Percentiles rank a stretch among this genome's conserved stretches.
Conservation (phyloP, 441 rosid species). For the Populus hybrid region DNA sequence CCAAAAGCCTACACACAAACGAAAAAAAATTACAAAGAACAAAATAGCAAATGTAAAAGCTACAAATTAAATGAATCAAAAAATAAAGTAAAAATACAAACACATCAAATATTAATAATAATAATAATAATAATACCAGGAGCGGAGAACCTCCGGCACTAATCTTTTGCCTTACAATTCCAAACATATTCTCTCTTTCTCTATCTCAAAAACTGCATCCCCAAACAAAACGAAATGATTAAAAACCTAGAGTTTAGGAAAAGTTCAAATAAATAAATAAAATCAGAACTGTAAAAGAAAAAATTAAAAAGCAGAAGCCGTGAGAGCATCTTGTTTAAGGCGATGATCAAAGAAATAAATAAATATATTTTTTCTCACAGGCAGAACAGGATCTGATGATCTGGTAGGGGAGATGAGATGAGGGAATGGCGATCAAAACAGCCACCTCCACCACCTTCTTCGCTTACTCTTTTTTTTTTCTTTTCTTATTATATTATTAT, state of each 20-base stretch:
- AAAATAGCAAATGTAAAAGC: neutral
- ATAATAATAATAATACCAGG: constrained; percentile 17
- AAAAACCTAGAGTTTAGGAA: neutral
- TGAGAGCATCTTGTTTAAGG: neutral
- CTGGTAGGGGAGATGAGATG: no score
- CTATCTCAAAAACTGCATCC: constrained; percentile 13
- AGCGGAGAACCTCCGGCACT: constrained; percentile 29
- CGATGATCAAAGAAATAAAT: neutral
- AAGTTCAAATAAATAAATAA: no score
- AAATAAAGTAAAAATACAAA: neutral
- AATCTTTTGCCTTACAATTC: constrained; percentile 42
- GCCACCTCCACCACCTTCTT: neutral
- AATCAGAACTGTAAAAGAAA: neutral
- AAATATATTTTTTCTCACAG: neutral
- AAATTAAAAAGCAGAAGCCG: neutral
- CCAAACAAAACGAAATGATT: neutral
- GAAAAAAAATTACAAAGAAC: neutral
- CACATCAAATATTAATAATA: neutral
- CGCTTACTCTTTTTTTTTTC: neutral
- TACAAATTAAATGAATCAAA: neutral
- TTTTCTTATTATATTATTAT: neutral
- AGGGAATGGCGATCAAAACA: neutral
- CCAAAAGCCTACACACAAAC: neutral
- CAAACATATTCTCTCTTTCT: constrained; percentile 40
- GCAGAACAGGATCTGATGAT: neutral